Base-by-base conservation (phyloP, 352 stramenopile genomes). In the Pythium aquatile region DNA sequence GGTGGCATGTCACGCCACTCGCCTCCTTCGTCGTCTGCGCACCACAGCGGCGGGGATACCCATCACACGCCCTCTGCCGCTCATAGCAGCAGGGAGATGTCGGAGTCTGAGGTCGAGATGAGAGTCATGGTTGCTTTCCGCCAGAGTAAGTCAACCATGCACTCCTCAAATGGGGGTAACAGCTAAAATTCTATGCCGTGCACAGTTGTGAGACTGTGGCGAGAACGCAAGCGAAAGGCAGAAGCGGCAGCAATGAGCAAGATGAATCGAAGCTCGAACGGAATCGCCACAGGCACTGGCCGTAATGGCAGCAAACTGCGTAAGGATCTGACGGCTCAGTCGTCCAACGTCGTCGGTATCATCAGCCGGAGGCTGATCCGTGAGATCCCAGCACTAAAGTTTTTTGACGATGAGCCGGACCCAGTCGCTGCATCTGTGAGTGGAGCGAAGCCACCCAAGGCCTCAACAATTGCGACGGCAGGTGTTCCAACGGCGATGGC, bases 331-430 rank as follows among this genome's bases (percentile, higher is more conserved):
- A 67, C 73, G 32, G 77, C 81, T 1, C 73, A 90, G 53, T 85
- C 83, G 29, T 79, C 76, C 5, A 87, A 86, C 63, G 78, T 93
- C 33, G 81, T 89, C 9, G 82, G 81, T 20, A 91, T 93, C 44
- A 63, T 93, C 66, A 90, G 82, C 60, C 78, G 78, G 9, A 74
- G 81, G n/a, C 69, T 91, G 61, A 87, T 91, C 47, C 75, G 81
- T 28, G 78, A 91, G 32, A 81, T 93, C 17, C 85, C 81, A 0
- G 85, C 85, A 5, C 70, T 93, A 26, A 87, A 90, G 47, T 93
- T 91, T 71, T 93, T 93, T 54, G 79, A 90, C 58, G 80, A 88
- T 58, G 63, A 74, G 13, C 48, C 14, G 13, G 65, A 44, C 17
- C 24, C 28, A 20, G 55, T n/a, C 32, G 24, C 20, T 24, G 16